Base-by-base conservation (phyloP, 441 rosid genomes). In the Jatropha podagrica region DNA sequence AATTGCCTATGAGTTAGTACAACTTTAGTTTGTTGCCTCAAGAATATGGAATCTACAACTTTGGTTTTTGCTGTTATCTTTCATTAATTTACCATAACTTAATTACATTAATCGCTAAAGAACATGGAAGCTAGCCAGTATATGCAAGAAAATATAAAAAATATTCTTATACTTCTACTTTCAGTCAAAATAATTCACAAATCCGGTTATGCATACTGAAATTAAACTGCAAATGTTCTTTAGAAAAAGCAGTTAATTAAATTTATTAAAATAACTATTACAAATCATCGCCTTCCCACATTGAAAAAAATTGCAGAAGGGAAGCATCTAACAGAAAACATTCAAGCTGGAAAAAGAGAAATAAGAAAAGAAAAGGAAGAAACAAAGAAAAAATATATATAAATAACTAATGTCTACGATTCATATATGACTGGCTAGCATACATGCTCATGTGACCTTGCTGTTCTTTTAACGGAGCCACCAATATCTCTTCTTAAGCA, bases 251-350 rank as follows among this genome's bases (percentile, higher is more conserved):
- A 59, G 59, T 2, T 32, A 32, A 74, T 56, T 20, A 78, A 26
- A 52, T 61, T 37, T 44, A 40, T 68, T 40, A 56, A 55, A 26
- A 80, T 46, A 73, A 15, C 62, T 73, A 65, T 38, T 49, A 68
- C 76, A 20, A 55, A 66, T 71, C 83, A 79, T 87, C 85, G 71
- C 91, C 90, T 86, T 89, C 86, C 83, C 83, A 80, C 79, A 72
- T 68, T 51, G 27, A 77, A 85, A 44, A 32, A 78, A 67, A 58
- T 71, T 65, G 90, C 78, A 77, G 88, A 84, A 80, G 85, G 87
- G 87, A 81, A 83, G 86, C 83, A 68, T 69, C 72, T 7, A n/a
- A 67, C 14, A 40, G 17, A 69, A 56, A n/a, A 63, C 32, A 54
- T 3, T 54, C 46, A 5, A 52, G 41, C 60, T 48, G 65, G 14